phyloP scores from a whole-genome alignment of 305 asterid species.

The Andrographis paniculata region DNA sequence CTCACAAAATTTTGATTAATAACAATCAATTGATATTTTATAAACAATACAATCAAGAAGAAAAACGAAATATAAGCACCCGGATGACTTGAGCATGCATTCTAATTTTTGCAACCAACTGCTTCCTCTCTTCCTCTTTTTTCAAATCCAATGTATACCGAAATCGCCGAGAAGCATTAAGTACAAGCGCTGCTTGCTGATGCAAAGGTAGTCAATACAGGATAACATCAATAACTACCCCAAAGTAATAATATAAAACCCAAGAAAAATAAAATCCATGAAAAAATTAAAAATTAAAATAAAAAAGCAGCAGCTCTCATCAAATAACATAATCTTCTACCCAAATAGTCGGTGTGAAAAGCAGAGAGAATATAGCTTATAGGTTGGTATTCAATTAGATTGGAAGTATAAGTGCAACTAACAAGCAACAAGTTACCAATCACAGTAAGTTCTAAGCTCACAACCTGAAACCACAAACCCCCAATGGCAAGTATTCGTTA shows the following conservation, averaged over 20 bases:
- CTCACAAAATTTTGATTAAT: constrained; percentile 20
- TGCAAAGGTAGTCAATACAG: too few relatives aligned
- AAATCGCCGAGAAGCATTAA: constrained; percentile 92
- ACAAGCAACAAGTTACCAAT: neutral
- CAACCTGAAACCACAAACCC: too few relatives aligned
- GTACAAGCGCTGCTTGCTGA: constrained; percentile 95
- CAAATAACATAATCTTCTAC: too few relatives aligned
- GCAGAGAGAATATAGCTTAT: too few relatives aligned
- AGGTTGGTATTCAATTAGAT: too few relatives aligned
- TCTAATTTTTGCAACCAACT: constrained; percentile 63
- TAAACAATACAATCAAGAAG: constrained; percentile 6
- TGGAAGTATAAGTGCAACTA: neutral
- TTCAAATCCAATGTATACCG: constrained; percentile 91
- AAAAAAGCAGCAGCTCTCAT: too few relatives aligned
- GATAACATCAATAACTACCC: too few relatives aligned
- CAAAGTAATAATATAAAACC: too few relatives aligned
- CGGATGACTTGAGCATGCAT: constrained; percentile 93
- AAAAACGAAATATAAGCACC: constrained; percentile 33
- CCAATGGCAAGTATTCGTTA: too few relatives aligned
- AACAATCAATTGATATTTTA: neutral
- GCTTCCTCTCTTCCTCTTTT: constrained; percentile 87
- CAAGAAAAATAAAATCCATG: too few relatives aligned
- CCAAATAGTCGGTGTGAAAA: too few relatives aligned
- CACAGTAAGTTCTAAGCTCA: neutral
- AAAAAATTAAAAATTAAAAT: too few relatives aligned